Conservation (phyloP, 1,139 yeast genomes). For the Diutina mesorugosa region DNA sequence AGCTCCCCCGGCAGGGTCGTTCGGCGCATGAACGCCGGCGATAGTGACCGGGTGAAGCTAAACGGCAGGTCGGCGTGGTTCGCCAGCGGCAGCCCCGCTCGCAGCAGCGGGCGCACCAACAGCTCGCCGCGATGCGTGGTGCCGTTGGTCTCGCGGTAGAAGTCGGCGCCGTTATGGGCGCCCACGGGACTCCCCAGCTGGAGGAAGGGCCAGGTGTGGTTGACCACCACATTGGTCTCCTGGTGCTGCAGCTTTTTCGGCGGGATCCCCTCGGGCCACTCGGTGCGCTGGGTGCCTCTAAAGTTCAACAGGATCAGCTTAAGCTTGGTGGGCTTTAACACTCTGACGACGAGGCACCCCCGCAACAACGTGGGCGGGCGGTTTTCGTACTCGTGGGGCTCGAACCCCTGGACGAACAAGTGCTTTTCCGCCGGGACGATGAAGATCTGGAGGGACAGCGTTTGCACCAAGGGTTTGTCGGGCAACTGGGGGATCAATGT, state of each 20-base stretch:
- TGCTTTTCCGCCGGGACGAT: slow-evolving; percentile 68
- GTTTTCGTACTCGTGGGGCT: slow-evolving; percentile 46
- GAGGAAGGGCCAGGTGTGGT: slow-evolving; percentile 91
- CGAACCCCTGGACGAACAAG: slow-evolving; percentile 74
- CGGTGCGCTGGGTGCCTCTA: slow-evolving; percentile 69
- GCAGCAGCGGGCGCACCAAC: slow-evolving; percentile 13
- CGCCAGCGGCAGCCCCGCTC: slow-evolving; percentile 6
- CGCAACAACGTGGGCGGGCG: slow-evolving; percentile 75
- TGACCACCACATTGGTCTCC: slow-evolving; percentile 55
- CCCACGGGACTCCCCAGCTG: slow-evolving; percentile 20
- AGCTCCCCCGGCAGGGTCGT: slow-evolving; percentile 22
- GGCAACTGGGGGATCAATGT: slow-evolving; percentile 31
- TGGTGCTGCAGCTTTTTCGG: slow-evolving; percentile 59
- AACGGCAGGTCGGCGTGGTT: slow-evolving; percentile 10
- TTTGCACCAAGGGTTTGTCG: slow-evolving; percentile 30
- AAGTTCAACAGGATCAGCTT: slow-evolving; percentile 56
- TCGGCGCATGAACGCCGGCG: slow-evolving; percentile 21
- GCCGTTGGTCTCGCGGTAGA: slow-evolving; percentile 5
- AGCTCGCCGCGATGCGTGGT: not conserved
- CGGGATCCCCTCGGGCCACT: slow-evolving; percentile 99
- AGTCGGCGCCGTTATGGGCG: slow-evolving; percentile 39
- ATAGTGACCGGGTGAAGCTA: slow-evolving; percentile 6
- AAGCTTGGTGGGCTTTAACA: slow-evolving; percentile 64
- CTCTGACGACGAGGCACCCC: slow-evolving; percentile 65
- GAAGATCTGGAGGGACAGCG: slow-evolving; percentile 37